A percentile compares a stretch with the other conserved stretches of the same genome.
Conservation (phyloP, 257 asterid species). For the Salvia miltiorrhiza region DNA sequence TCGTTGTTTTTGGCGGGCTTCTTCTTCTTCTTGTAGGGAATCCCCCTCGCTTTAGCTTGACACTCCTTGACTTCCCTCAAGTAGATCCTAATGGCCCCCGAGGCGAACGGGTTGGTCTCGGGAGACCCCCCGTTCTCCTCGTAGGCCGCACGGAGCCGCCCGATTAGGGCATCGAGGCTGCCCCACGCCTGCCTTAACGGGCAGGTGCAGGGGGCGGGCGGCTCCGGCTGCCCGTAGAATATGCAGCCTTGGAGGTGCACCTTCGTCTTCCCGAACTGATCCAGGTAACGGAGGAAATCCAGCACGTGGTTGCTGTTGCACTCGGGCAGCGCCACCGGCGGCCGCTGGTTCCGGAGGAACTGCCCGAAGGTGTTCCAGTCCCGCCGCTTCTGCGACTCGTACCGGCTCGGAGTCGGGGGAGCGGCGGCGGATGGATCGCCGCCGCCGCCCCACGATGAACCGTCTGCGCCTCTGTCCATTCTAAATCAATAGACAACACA, state of each 20-base stretch:
- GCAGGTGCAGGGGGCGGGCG: constrained; percentile 75
- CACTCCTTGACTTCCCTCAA: constrained; percentile 72
- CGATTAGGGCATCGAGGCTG: constrained; percentile 64
- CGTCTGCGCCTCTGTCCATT: constrained; percentile 40
- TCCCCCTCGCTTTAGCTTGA: constrained; percentile 68
- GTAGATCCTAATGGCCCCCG: constrained; percentile 61
- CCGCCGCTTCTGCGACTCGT: constrained; percentile 53
- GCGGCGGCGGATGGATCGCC: background rate
- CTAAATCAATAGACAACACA: background rate
- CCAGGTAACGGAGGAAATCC: constrained; percentile 61
- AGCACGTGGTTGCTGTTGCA: constrained; percentile 73
- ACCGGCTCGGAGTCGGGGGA: constrained; percentile 46
- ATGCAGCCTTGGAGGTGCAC: constrained; percentile 72
- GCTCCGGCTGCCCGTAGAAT: constrained; percentile 78
- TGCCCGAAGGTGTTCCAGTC: constrained; percentile 89
- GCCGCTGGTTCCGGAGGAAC: constrained; percentile 62
- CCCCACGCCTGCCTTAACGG: constrained; percentile 80
- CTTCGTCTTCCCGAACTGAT: constrained; percentile 74
- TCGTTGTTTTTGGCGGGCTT: constrained; percentile 36
- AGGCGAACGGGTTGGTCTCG: constrained; percentile 69
- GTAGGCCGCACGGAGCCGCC: constrained; percentile 75
- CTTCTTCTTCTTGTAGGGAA: constrained; percentile 74
- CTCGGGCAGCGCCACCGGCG: constrained; percentile 53
- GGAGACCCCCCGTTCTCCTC: constrained; percentile 81
- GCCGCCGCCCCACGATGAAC: constrained; percentile 39